These are phyloP conservation scores for Cornus florida DNA, from an alignment of 148 eudicot species.

Conservation along the genomic window DNA sequence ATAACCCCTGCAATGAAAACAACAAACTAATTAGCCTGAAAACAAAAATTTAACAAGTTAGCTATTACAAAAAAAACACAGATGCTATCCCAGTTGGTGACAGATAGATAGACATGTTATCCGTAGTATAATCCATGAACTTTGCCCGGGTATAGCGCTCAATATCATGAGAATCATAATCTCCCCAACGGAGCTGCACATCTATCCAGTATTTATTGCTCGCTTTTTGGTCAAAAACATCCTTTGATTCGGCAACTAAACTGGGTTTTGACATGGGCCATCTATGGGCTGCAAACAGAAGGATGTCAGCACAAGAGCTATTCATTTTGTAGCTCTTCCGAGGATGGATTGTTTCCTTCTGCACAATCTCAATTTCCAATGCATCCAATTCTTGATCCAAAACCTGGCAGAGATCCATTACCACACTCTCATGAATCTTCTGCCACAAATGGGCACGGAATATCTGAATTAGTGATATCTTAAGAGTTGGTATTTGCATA, in stretches of 20 bases:
- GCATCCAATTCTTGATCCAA: slow-evolving; percentile 98
- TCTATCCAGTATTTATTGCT: slow-evolving; percentile 99
- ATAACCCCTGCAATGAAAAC: slow-evolving; percentile 60
- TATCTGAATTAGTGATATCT: slow-evolving; percentile 97
- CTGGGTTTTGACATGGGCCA: slow-evolving; percentile 99
- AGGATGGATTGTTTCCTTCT: slow-evolving; percentile 98
- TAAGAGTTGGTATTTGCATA: slow-evolving; percentile 97
- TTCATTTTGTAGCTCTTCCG: slow-evolving; percentile 99
- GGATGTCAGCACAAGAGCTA: slow-evolving; percentile 96
- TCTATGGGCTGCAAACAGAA: slow-evolving; percentile 99
- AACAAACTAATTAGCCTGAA: background rate
- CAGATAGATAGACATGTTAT: slow-evolving; percentile 98
- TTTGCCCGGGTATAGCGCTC: slow-evolving; percentile 98
- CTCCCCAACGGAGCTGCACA: slow-evolving; percentile 99
- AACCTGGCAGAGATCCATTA: slow-evolving; percentile 99
- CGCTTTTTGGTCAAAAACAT: slow-evolving; percentile 97
- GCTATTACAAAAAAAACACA: background rate
- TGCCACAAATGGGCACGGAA: slow-evolving; percentile 99
- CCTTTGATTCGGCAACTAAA: slow-evolving; percentile 95
- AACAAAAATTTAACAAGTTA: background rate
- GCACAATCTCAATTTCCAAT: slow-evolving; percentile 94
- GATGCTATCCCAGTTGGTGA: slow-evolving; percentile 69
- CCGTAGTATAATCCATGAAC: slow-evolving; percentile 99
- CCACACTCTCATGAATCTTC: slow-evolving; percentile 99
- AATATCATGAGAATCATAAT: slow-evolving; percentile 98